A percentile compares a stretch with the other conserved stretches of the same genome.
phyloP scores from a whole-genome alignment of 345 rosid species.

The Salix koriyanagi region DNA sequence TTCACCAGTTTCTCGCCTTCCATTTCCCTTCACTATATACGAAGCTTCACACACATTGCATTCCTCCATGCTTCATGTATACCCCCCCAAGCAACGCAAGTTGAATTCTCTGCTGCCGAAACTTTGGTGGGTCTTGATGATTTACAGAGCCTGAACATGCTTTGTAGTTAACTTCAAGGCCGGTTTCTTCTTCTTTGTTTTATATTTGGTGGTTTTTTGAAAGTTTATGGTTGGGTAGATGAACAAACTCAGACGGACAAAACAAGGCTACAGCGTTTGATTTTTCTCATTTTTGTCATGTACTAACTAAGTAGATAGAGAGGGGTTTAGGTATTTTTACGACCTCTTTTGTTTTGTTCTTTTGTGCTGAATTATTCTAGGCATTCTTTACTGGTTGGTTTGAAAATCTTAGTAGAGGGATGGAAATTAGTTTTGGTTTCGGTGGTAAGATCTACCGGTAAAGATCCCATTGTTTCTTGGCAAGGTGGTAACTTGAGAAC shows the following conservation, averaged over 20 bases:
- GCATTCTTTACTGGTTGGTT: conserved; percentile 26
- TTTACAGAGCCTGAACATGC: background rate
- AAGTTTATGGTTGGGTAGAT: conserved; percentile 45
- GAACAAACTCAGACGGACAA: conserved; percentile 53
- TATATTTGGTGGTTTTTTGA: conserved; percentile 1
- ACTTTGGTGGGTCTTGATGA: background rate
- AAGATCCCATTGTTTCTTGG: conserved; percentile 30
- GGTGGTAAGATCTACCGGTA: conserved; percentile 39
- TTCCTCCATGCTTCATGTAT: background rate
- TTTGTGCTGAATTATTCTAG: background rate
- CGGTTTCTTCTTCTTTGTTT: background rate
- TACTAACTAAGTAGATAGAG: background rate
- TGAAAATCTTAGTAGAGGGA: conserved; percentile 22
- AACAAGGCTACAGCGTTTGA: conserved; percentile 16
- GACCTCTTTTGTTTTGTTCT: conserved; percentile 2
- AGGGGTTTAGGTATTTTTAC: background rate
- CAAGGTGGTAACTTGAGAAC: conserved; percentile 19
- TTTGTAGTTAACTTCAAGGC: conserved; percentile 33
- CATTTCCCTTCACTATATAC: background rate
- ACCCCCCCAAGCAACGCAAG: conserved; percentile 18
- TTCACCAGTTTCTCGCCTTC: conserved; percentile 1
- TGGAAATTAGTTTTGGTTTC: conserved; percentile 31
- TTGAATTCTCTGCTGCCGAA: background rate
- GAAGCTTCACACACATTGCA: conserved; percentile 2
- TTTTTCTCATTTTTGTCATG: background rate